Evolutionary conservation across 192 early-diverging fungal genomes (phyloP), one percentile per base, ranked within the genome.

Genomic region (Backusella tarrabulga): DNA sequence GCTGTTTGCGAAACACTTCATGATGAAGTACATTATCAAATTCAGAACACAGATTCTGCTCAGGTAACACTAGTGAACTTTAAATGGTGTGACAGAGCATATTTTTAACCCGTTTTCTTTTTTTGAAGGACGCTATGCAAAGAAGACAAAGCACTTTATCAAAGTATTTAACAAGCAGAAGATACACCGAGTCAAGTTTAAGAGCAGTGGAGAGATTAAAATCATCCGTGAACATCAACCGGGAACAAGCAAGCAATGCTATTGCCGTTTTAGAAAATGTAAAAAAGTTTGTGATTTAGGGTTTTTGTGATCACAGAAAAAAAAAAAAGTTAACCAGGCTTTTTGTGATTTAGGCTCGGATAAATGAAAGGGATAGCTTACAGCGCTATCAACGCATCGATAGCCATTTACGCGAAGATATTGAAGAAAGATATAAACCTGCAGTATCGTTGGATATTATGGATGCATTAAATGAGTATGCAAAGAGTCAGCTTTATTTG

Each of bases 121-220:
- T n/a, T 38, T 23, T 40, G 7, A 21, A 76, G 75, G 68, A 63
- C 19, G 42, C 74, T 0, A 46, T 82, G 42, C 72, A 76, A 68
- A 54, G 74, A 44, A 68, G 80, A 42, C 40, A 75, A 40, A 71
- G 42, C 11, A 77, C 80, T 35, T 56, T 75, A 21, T 71, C 76
- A 44, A 73, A 75, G 14, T 82, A 82, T 34, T 50, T 77, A 56
- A 54, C 54, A 3, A 76, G 80, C 52, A 40, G 69, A 9, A 54
- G 67, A 78, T 41, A 66, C 9, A 78, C 77, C 0, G 77, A 82
- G 29, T 68, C 72, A 32, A 60, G 77, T 36, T 41, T 78, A 38
- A 68, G 73, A 26, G 66, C 44, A 41, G 77, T 78, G n/a, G 80
- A 82, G 23, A 38, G 80, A 29, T 67, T 82, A 32, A 82, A 82